phyloP scores from a whole-genome alignment of 257 asterid genomes.

The Solanum sparsipilum region DNA sequence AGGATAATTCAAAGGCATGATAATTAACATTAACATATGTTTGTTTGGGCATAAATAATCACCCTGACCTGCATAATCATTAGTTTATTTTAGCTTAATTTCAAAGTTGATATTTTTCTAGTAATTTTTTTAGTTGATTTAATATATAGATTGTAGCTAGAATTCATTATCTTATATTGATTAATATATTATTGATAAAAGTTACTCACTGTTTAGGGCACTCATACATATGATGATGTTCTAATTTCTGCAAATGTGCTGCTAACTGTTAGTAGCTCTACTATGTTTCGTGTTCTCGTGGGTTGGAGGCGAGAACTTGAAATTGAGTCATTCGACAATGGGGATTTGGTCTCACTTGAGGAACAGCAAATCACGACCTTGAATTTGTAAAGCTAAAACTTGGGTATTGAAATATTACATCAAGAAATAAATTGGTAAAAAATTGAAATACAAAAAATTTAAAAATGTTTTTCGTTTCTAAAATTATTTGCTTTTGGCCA shows the following conservation, averaged over 20 bases:
- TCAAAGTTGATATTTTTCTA: background rate
- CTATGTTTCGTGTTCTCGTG: background rate
- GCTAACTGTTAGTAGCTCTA: background rate
- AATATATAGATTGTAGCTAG: background rate
- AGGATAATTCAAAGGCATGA: conserved; percentile 24
- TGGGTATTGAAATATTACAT: too few relatives aligned
- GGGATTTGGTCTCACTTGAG: background rate
- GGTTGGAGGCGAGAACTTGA: too few relatives aligned
- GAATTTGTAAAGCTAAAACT: too few relatives aligned
- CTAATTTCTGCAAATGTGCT: background rate
- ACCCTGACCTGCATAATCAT: background rate
- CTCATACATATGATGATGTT: background rate
- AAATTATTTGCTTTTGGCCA: too few relatives aligned
- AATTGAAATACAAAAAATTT: too few relatives aligned
- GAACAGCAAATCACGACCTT: background rate
- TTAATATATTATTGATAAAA: background rate
- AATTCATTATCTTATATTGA: background rate
- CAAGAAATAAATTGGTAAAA: too few relatives aligned
- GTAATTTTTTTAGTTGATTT: background rate
- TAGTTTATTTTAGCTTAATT: background rate
- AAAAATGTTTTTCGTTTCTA: too few relatives aligned
- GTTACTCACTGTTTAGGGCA: background rate
- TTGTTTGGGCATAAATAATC: background rate
- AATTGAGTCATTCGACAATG: too few relatives aligned
- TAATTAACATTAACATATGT: background rate